Evolutionary conservation across 108 stramenopile genomes (phyloP), one percentile per base, ranked within the genome.

Genomic region (Ochromonas danica): DNA sequence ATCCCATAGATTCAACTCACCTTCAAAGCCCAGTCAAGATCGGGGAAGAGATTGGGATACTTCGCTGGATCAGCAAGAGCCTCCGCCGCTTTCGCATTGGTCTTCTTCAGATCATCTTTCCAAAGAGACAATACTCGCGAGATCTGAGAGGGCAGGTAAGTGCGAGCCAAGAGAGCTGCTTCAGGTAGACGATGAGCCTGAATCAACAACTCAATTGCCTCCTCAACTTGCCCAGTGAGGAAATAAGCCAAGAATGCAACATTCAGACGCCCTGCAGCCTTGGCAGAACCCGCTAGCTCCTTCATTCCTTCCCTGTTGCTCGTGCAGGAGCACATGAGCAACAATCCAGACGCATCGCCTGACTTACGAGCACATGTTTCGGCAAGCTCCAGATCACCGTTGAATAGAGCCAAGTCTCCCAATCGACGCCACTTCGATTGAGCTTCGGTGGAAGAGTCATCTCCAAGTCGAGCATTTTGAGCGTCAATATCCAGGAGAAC

Each of bases 361-460:
- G 93, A 91, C 35, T 92, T 90, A 60, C 88, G 78, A 70, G 95
- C 93, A 40, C 95, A 96, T 61, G 90, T 85, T 84, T 97, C 94
- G 30, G 92, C 93, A 65, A 99, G 91, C 40, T 89, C 92, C 61
- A 99, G 85, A 71, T 99, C 95, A 75, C 89, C 93, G 63, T 89
- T 91, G 80, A 89, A 87, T 42, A 99, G 90, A 25, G 98, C 98
- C 28, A 96, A 91, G 88, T 99, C 98, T 43, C 93, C 94, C 39
- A 99, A 90, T 42, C 92, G 93, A 81, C 96, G 95, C 98, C 98
- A 99, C 79, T 96, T 95, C n/a, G 90, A 82, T 86, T 93, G 88
- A 25, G 94, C 91, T 51, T 99, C 98, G 0, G 93, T 94, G 39
- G 90, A 91, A 81, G 96, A 94, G 74, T 89, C 92, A 78, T 1